These are phyloP conservation scores for Arthonia radiata DNA, from an alignment of 495 filamentous ascomycete genomes.

Conservation along the genomic window DNA sequence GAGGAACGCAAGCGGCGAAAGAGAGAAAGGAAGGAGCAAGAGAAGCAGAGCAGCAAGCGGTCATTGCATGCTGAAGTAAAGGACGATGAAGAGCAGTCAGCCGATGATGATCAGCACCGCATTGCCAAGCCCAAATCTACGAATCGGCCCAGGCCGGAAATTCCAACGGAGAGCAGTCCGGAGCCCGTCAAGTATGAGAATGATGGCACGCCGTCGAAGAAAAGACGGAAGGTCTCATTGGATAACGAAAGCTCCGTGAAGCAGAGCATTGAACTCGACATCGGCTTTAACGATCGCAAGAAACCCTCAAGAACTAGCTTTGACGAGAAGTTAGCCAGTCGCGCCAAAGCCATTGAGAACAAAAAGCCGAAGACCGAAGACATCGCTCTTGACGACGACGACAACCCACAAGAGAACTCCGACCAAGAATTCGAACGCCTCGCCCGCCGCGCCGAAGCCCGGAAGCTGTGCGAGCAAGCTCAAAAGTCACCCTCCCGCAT, in stretches of 20 bases:
- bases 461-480: no score
- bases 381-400: slow-evolving; percentile 12
- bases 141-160: no score
- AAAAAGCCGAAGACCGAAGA: no score
- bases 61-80: no score
- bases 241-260: slow-evolving; percentile 1
- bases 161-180: no score
- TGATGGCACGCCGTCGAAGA: slow-evolving; percentile 11
- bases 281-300: background rate
- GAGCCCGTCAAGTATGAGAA: slow-evolving; percentile 3
- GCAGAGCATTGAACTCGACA: no score
- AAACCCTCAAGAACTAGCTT: background rate
- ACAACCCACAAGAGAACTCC: slow-evolving; percentile 1
- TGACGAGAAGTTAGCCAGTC: slow-evolving; percentile 3
- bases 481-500: slow-evolving; percentile 1
- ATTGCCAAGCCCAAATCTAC: no score
- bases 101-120: background rate
- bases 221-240: slow-evolving; percentile 8
- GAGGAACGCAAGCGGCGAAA: slow-evolving; percentile 8
- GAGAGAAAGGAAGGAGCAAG: slow-evolving; percentile 9
- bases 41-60: slow-evolving; percentile 8
- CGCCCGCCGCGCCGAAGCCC: no score
- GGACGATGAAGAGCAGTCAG: background rate
- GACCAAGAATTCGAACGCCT: no score
- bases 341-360: background rate